Evolutionary conservation across 1,139 yeast species (phyloP), one percentile per base, ranked within the genome.

Genomic region (Magnusiomyces tetraspermus): DNA sequence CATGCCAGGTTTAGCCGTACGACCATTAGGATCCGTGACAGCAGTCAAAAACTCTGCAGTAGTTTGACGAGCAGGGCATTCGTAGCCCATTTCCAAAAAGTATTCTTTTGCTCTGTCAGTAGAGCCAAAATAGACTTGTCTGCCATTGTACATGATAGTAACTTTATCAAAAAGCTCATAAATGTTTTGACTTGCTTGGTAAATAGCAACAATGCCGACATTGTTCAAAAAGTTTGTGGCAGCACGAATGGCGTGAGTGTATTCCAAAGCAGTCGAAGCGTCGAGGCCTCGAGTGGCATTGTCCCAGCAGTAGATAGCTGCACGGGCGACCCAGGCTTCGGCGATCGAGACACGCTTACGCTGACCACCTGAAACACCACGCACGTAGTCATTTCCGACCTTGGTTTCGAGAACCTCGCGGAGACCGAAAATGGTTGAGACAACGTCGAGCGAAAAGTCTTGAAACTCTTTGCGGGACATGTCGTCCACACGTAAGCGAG

Each of bases 201-300:
- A 80, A 55, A 75, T 73, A 19, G 69, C 65, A 49, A 80, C 80
- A 53, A 80, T 69, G 3, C 83, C 80, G 28, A 83, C 76, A 50
- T 75, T 72, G 54, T 72, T 72, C 64, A 77, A 68, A 61, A 80
- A 67, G 57, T 74, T 74, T 6, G 86, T 79, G 11, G 80, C 73
- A 0, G 79, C 73, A 63, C 83, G 77, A 45, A 82, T 71, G 51
- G 82, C 80, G 61, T 74, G 75, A 30, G 84, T 76, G 61, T 76
- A 81, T 62, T 80, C 85, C 57, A 81, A 71, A 30, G 86, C 86
- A 31, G 85, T 80, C 11, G 85, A 78, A 21, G 86, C 80, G 69
- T 82, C 87, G 57, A 82, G 72, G 62, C 86, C 87, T 67, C 85
- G 74, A 10, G 86, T 82, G 19, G 85, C 80, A 61, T 82, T 82